Conservation (phyloP, 2,329 filamentous ascomycete species). For the Penicillium freii region DNA sequence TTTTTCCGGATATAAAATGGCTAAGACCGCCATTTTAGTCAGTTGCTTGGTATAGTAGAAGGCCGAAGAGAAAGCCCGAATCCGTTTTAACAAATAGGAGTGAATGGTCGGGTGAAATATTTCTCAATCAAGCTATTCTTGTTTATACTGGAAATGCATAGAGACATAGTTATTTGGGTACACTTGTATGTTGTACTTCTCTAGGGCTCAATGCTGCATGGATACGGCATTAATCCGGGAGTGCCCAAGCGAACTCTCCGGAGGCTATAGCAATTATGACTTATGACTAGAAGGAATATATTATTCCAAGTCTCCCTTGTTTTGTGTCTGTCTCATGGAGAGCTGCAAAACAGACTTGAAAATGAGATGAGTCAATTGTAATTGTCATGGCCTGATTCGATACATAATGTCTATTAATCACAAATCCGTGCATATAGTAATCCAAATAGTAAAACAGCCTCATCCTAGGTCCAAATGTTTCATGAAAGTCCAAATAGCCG, state of each 20-base stretch:
- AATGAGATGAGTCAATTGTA: background rate
- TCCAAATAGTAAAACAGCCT: background rate
- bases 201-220: background rate
- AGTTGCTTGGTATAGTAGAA: background rate
- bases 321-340: too few species aligned
- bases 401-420: background rate
- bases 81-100: background rate
- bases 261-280: background rate
- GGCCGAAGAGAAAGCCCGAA: background rate
- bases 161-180: background rate
- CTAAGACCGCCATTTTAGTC: background rate
- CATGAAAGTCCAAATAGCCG: background rate
- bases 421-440: background rate
- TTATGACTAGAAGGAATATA: background rate
- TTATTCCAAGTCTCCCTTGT: background rate
- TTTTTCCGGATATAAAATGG: background rate
- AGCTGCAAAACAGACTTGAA: background rate
- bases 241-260: background rate
- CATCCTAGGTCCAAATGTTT: background rate
- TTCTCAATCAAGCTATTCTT: background rate
- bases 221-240: background rate
- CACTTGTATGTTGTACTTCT: background rate
- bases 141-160: background rate
- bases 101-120: background rate
- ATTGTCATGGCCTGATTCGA: background rate